phyloP scores from a whole-genome alignment of 495 filamentous ascomycete species.

The Talaromyces thailandensis region DNA sequence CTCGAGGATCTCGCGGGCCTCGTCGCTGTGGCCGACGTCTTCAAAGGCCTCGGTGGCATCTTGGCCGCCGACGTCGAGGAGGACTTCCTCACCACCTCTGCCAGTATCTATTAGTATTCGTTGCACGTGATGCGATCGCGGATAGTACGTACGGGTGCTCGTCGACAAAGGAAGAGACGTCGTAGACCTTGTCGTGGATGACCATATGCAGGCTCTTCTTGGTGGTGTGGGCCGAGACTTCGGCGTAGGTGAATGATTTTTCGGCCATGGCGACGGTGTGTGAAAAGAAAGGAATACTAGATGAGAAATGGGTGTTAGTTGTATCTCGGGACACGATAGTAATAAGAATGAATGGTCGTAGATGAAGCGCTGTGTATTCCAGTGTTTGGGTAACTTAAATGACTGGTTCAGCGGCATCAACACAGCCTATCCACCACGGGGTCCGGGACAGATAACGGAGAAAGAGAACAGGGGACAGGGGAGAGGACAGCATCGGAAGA shows the following conservation, averaged over 20 bases:
- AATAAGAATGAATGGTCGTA: neutral
- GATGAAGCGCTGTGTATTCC: neutral
- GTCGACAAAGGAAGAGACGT: slow-evolving; percentile 79
- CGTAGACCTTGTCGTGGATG: slow-evolving; percentile 95
- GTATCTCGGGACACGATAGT: neutral
- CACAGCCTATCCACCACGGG: neutral
- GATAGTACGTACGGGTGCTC: slow-evolving; percentile 89
- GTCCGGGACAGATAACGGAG: neutral
- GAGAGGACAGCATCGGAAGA: neutral
- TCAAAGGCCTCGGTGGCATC: slow-evolving; percentile 98
- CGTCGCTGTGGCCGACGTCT: slow-evolving; percentile 98
- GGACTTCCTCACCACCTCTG: slow-evolving; percentile 96
- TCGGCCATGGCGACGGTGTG: slow-evolving; percentile 48
- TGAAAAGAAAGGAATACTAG: slow-evolving; percentile 8
- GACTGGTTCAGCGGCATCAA: neutral
- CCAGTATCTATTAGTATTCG: neutral
- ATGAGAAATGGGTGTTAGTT: slow-evolving; percentile 10
- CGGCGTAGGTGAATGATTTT: slow-evolving; percentile 72
- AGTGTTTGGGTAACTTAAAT: neutral
- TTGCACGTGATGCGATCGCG: neutral
- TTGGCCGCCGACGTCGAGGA: slow-evolving; percentile 92
- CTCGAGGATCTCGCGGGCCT: slow-evolving; percentile 89
- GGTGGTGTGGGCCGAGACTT: slow-evolving; percentile 77
- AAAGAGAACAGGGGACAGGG: neutral
- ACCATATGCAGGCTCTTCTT: slow-evolving; percentile 95